Conservation (phyloP, 1,139 yeast genomes). For the Yamadazyma kanchanaburiensis region DNA sequence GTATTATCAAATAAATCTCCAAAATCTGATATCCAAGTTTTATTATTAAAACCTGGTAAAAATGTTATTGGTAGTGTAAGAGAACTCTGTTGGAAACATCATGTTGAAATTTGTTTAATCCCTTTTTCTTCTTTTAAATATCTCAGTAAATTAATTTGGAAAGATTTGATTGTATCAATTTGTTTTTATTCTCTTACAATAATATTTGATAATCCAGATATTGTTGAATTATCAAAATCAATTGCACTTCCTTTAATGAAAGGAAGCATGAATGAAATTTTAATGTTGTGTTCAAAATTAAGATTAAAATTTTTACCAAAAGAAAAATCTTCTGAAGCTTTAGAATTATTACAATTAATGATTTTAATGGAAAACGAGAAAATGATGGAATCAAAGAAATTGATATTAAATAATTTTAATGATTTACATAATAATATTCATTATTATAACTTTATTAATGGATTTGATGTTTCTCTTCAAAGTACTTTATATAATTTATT, state of each 20-base stretch:
- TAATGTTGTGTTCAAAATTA: conserved; percentile 9
- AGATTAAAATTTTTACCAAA: conserved; percentile 9
- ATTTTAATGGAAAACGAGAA: conserved; percentile 11
- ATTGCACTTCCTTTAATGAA: conserved; percentile 14
- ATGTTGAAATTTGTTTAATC: no score
- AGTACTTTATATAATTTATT: conserved; percentile 10
- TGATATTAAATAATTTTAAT: conserved; percentile 4
- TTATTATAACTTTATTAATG: conserved; percentile 20
- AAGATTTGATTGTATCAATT: conserved; percentile 8
- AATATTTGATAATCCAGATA: conserved; percentile 19
- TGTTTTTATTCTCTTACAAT: conserved; percentile 18
- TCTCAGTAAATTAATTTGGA: conserved; percentile 2
- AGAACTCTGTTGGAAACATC: no score
- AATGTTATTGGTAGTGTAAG: neutral
- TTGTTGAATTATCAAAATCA: conserved; percentile 9
- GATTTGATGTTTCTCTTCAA: conserved; percentile 12
- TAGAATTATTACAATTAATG: conserved; percentile 11
- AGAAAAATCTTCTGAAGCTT: conserved; percentile 8
- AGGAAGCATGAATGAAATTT: conserved; percentile 20
- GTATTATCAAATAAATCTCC: no score
- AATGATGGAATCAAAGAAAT: conserved; percentile 4
- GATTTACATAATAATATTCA: conserved; percentile 12
- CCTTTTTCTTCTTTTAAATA: neutral
- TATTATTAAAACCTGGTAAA: neutral
- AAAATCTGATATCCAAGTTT: neutral